Percentiles rank a stretch among this genome's conserved stretches.
Evolutionary conservation across 2,329 filamentous ascomycete species (phyloP).

Genomic region (Zalaria sp.): DNA sequence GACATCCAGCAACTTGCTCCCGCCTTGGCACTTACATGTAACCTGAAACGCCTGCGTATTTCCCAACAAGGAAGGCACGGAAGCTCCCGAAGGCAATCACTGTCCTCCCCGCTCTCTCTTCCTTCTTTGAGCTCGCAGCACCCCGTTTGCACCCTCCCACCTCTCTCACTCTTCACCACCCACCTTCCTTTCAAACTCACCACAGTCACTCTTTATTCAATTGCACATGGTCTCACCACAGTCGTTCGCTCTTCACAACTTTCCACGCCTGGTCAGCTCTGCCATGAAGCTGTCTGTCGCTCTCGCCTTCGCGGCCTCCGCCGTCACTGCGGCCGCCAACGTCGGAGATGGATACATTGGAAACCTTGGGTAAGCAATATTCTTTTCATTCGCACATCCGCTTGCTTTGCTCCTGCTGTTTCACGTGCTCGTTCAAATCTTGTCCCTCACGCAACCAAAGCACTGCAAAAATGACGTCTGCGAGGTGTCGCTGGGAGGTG

Average conservation of each 20-base stretch:
- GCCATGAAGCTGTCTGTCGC: not conserved
- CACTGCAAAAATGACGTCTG: too few relatives aligned
- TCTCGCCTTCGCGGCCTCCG: not conserved
- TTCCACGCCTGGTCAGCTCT: not conserved
- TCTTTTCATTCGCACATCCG: not conserved
- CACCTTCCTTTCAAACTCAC: not conserved
- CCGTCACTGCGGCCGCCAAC: not conserved
- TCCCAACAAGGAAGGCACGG: too few relatives aligned
- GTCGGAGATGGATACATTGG: too few relatives aligned
- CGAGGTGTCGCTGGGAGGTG: too few relatives aligned
- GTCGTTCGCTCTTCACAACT: conserved; percentile 1
- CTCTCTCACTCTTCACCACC: too few relatives aligned
- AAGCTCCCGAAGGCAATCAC: not conserved
- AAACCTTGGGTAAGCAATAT: too few relatives aligned
- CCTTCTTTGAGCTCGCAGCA: not conserved
- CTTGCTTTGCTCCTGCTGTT: not conserved
- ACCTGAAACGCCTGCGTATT: too few relatives aligned
- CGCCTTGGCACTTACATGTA: too few relatives aligned
- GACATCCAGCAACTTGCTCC: too few relatives aligned
- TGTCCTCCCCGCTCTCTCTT: conserved; percentile 3
- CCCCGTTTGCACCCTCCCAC: too few relatives aligned
- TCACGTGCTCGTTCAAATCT: not conserved
- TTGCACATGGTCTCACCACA: not conserved
- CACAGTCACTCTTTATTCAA: not conserved
- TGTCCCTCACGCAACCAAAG: too few relatives aligned